Percentiles rank a stretch among this genome's conserved stretches.
Evolutionary conservation across 2,329 filamentous ascomycete genomes (phyloP).

Genomic region (Aureobasidium pullulans): DNA sequence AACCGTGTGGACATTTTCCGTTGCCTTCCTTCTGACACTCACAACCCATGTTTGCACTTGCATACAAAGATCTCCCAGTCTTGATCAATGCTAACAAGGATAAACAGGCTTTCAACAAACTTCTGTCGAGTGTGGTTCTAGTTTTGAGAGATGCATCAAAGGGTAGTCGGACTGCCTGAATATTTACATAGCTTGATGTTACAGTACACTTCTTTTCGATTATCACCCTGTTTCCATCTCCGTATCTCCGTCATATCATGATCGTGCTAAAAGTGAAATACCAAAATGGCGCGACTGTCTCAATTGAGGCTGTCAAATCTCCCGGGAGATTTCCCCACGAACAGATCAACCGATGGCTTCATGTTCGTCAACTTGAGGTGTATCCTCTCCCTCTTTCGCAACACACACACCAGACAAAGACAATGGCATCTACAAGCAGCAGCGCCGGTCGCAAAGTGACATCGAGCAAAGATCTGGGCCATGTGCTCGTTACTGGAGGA

Average conservation of each 20-base stretch:
- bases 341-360: not conserved
- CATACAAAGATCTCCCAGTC: not conserved
- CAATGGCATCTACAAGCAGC: not conserved
- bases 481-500: slow-evolving; percentile 43
- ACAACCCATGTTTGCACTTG: not conserved
- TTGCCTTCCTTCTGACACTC: slow-evolving; percentile 98
- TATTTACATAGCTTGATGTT: not conserved
- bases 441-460: not conserved
- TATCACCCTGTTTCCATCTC: not conserved
- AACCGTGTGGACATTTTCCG: slow-evolving; percentile 94
- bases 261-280: not conserved
- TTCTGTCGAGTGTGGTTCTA: not conserved
- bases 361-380: not conserved
- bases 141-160: not conserved
- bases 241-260: too few species aligned
- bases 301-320: not conserved
- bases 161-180: not conserved
- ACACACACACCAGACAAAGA: not conserved
- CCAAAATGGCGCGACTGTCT: not conserved
- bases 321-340: slow-evolving; percentile 1
- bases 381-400: not conserved
- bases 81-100: not conserved
- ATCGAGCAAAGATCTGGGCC: slow-evolving; percentile 30
- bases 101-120: not conserved
- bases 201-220: not conserved